A percentile compares a stretch with the other conserved stretches of the same genome.
Conservation (phyloP, 192 early-diverging fungal genomes). For the Backusella tarrabulga region DNA sequence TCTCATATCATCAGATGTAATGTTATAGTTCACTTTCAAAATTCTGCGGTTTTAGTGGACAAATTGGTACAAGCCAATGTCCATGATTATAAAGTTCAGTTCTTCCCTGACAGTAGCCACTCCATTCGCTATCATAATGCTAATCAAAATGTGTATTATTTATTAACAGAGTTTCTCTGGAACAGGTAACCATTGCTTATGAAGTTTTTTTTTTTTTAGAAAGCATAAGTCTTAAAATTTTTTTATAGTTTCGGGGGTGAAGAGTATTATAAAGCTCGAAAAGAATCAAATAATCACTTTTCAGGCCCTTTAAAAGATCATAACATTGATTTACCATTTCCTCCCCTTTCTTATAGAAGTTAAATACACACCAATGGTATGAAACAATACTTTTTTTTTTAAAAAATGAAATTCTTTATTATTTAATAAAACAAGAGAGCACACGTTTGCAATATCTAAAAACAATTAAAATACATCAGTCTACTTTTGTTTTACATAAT, state of each 20-base stretch:
- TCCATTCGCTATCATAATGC: conserved; percentile 76
- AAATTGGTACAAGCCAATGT: conserved; percentile 69
- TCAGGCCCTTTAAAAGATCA: neutral
- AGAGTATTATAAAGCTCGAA: conserved; percentile 21
- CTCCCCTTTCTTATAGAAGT: neutral
- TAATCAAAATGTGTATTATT: conserved; percentile 47
- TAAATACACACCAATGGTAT: neutral
- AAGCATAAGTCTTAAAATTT: neutral
- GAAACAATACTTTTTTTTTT: no score
- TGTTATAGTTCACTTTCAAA: conserved; percentile 82
- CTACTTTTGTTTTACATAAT: neutral
- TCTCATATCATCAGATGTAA: neutral
- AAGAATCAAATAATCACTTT: conserved; percentile 13
- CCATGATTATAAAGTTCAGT: conserved; percentile 76
- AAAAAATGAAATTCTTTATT: neutral
- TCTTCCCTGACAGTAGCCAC: conserved; percentile 91
- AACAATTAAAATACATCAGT: neutral
- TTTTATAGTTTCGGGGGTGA: conserved; percentile 17
- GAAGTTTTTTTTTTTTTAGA: neutral
- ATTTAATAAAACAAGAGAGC: neutral
- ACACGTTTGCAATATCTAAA: neutral
- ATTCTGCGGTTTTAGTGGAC: conserved; percentile 75
- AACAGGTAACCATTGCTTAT: conserved; percentile 7
- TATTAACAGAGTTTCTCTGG: conserved; percentile 36
- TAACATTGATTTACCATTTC: neutral